Percentiles rank a stretch among this genome's conserved stretches.
These are phyloP conservation scores for Penicillium palitans DNA, from an alignment of 2,329 filamentous ascomycete genomes.

Conservation along the genomic window DNA sequence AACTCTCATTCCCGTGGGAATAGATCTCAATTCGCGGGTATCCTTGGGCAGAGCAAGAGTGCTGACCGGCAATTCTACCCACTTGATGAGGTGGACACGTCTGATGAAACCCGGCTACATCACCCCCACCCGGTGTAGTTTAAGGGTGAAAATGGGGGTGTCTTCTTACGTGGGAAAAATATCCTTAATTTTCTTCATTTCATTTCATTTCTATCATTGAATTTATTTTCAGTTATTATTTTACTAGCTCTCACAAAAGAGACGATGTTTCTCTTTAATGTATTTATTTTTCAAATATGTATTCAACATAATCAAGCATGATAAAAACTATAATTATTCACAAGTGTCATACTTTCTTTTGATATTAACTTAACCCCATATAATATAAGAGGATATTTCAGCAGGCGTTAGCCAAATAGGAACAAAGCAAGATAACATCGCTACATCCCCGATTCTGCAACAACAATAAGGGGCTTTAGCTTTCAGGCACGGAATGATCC, in stretches of 20 bases:
- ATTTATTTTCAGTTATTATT: neutral
- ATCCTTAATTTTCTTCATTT: neutral
- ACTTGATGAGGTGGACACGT: slow-evolving; percentile 22
- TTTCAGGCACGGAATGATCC: neutral
- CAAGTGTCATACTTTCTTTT: neutral
- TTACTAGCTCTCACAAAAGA: too few species aligned
- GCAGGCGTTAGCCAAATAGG: neutral
- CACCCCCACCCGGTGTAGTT: slow-evolving; percentile 2
- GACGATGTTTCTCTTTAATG: neutral
- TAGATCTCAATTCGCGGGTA: slow-evolving; percentile 18
- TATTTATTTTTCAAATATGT: neutral
- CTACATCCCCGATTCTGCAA: neutral
- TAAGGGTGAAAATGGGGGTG: neutral
- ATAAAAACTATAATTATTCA: neutral
- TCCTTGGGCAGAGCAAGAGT: slow-evolving; percentile 17
- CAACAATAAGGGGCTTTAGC: neutral
- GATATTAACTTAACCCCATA: neutral
- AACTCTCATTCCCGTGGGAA: slow-evolving; percentile 15
- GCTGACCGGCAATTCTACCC: slow-evolving; percentile 23
- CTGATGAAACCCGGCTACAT: slow-evolving; percentile 21
- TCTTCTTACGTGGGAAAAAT: neutral
- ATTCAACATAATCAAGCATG: neutral
- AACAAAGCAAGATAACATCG: neutral
- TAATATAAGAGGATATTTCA: neutral
- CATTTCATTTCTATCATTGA: neutral